Conservation (phyloP, 805 yeast genomes). For the Kluyveromyces starmeri region DNA sequence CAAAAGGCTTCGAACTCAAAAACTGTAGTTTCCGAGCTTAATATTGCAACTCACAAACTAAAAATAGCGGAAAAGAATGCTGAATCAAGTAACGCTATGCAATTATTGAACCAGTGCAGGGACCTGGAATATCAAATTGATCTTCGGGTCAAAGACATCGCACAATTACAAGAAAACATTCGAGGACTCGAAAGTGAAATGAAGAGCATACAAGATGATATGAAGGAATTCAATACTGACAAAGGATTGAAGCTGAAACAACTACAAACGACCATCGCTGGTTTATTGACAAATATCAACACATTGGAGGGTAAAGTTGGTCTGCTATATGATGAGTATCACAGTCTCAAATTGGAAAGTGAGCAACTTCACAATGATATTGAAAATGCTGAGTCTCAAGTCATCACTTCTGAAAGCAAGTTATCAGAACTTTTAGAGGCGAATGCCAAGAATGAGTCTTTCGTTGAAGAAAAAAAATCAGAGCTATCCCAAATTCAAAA, state of each 20-base stretch:
- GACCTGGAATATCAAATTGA: conserved; percentile 39
- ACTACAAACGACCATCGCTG: conserved; percentile 43
- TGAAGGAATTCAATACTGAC: conserved; percentile 69
- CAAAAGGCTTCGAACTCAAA: conserved; percentile 41
- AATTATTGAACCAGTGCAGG: conserved; percentile 43
- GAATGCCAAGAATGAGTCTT: conserved; percentile 19
- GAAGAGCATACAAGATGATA: conserved; percentile 55
- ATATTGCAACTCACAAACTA: conserved; percentile 50
- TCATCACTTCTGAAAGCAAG: conserved; percentile 29
- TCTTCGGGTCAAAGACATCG: conserved; percentile 32
- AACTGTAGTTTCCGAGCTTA: conserved; percentile 49
- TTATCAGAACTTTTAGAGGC: conserved; percentile 32
- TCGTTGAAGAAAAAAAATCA: conserved; percentile 17
- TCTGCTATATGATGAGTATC: conserved; percentile 43
- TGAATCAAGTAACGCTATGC: conserved; percentile 47
- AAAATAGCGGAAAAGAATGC: conserved; percentile 46
- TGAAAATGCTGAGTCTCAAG: conserved; percentile 34
- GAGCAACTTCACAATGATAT: conserved; percentile 62
- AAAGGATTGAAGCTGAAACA: conserved; percentile 73
- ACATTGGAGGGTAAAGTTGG: conserved; percentile 35
- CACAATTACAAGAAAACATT: conserved; percentile 28
- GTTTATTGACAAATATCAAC: conserved; percentile 31
- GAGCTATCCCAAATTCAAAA: conserved; percentile 23
- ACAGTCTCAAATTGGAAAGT: conserved; percentile 55
- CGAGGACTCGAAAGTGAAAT: conserved; percentile 37